Base-by-base conservation (phyloP, 139 green algal species). In the Picochlorum sp. region DNA sequence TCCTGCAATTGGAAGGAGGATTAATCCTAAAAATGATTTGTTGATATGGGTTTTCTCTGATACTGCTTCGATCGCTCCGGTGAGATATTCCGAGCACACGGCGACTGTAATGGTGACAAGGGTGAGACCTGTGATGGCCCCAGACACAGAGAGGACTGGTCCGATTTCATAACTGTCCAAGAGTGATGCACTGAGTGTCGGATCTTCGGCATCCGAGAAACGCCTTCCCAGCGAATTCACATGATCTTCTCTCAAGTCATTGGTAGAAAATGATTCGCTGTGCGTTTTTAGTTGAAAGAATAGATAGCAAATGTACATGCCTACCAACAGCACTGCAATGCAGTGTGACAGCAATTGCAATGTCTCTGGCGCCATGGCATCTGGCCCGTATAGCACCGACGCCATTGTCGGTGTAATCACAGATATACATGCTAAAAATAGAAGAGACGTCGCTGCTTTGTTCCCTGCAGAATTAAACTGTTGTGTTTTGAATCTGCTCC, bases 1-100 rank as follows among this genome's bases (percentile, higher is more conserved):
- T 69, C 88, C 88, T 2, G 86, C 88, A 21, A 95, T 91, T 21
- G 89, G 89, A 63, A 95, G 76, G 23, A 96, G 55, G 38, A 92
- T 83, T 24, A 88, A 84, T 8, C 83, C 83, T 16, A 96, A 62
- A 80, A 96, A 95, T 10, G 24, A 16, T 57, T 85, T 67, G 55
- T 79, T 87, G 20, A 96, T 76, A 21, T 83, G 79, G 7, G 76
- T 86, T 21, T 65, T 51, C 15, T 74, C 49, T 57, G 63, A 82
- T 8, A 95, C 81, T 15, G 81, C 75, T 78, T 91, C 79, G 26
- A 96, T 86, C 0, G 81, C 79, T 4, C 73, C 80, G 0, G 84
- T 92, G 16, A 95, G 58, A 56, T 81, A 90, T 79, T 93, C 84
- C 37, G 78, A 89, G 68, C 69, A 77, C 11, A 85, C 49, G 0